Conservation (phyloP, 805 yeast genomes). For the Starmerella vaccinii region DNA sequence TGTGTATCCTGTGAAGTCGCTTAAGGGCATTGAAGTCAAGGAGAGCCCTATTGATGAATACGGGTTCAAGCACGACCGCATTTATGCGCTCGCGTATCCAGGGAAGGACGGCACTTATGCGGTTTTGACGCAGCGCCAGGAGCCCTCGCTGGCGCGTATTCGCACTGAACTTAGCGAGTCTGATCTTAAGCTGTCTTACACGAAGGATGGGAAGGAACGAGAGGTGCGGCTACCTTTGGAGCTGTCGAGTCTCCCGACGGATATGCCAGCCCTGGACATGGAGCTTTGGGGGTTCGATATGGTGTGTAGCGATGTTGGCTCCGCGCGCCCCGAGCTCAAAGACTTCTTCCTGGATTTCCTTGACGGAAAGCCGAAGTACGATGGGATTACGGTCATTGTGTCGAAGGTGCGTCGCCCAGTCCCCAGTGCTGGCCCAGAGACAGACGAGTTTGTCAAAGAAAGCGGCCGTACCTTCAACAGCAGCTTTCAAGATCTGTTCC, state of each 20-base stretch:
- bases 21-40: constrained; percentile 27
- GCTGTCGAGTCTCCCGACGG: constrained; percentile 7
- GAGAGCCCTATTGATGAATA: constrained; percentile 25
- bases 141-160: constrained; percentile 25
- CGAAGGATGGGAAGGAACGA: constrained; percentile 9
- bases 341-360: constrained; percentile 14
- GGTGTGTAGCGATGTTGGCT: constrained; percentile 24
- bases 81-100: constrained; percentile 26
- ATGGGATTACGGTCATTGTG: constrained; percentile 22
- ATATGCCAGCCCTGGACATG: constrained; percentile 11
- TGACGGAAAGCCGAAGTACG: constrained; percentile 8
- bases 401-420: constrained; percentile 25
- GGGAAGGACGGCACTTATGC: constrained; percentile 14
- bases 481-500: constrained; percentile 30
- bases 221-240: constrained; percentile 18
- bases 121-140: constrained; percentile 28
- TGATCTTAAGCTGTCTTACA: constrained; percentile 20
- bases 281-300: constrained; percentile 28
- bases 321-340: constrained; percentile 15
- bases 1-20: constrained; percentile 31
- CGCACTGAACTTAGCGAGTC: constrained; percentile 19
- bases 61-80: constrained; percentile 30
- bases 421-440: constrained; percentile 5
- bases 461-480: constrained; percentile 16
- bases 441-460: constrained; percentile 9